Evolutionary conservation across 2,329 filamentous ascomycete species (phyloP), one percentile per base, ranked within the genome.

Genomic region (Phoma herbarum): DNA sequence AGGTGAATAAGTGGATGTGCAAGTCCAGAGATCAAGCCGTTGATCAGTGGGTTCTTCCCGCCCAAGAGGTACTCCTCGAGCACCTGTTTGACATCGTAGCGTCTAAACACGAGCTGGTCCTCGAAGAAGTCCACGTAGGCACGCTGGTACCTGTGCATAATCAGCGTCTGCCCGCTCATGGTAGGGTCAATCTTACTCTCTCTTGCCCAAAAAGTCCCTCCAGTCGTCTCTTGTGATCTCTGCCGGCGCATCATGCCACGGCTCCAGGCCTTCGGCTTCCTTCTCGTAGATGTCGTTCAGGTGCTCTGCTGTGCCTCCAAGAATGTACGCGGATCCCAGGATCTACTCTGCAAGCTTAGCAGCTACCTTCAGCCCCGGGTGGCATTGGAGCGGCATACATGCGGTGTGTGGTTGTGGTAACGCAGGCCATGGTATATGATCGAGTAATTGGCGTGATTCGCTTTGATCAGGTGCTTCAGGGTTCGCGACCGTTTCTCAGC

Each of bases 51-150:
- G 72, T 90, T 82, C 49, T 91, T 84, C 31, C 88, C 90, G 41
- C 83, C 78, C 63, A 94, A 91, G 44, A 99, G 78, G 73, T 90
- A 98, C 61, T 93, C 86, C 3, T 87, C 80, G 9, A 96, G 81
- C 2, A 96, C 86, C 52, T 83, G 82, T 72, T 90, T 91, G 92
- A 95, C 97, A 72, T 97, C 86, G 74, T 97, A 98, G 33, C 87
- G 83, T 68, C 88, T 86, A 18, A 81, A 80, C 3, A 91, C 93
- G 28, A 98, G 82, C 70, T 92, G 88, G 75, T 99, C 95, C 75
- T 99, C 95, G 73, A 96, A 98, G 75, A 95, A 98, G 75, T 99
- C 93, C 55, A 99, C 83, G 72, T 89, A 99, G 0, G 93, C 94
- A 59, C 94, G 86, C 77, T 99, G 92, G 72, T 96, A 97, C 62